Base-by-base conservation (phyloP, 192 early-diverging fungal genomes). In the Coemansia javaensis region DNA sequence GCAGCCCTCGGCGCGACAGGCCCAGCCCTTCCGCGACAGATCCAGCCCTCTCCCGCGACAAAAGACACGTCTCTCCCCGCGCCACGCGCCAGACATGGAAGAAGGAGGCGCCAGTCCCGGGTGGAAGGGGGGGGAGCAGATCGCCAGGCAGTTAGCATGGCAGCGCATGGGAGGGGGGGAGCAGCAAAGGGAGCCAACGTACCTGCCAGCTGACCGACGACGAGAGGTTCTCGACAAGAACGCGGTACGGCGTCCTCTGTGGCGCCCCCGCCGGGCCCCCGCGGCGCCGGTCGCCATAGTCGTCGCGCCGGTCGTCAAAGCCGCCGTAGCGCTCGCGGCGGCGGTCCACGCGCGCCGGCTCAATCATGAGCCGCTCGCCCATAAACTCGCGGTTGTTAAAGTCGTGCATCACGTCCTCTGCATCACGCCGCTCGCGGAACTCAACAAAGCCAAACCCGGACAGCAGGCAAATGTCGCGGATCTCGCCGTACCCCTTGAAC, bases 371-470 rank as follows among this genome's bases (percentile, higher is more conserved):
- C 44, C 90, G 81, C 64, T 93, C 88, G 23, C 89, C 90, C 56
- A 89, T 66, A 45, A 91, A 97, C 24, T 81, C 69, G 33, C 80
- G 83, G 53, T 82, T 88, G 54, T 94, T 81, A 59, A 89, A 79
- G 44, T 88, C 81, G 36, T 90, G 80, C 44, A 97, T 87, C 21
- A 87, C 90, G 77, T 94, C 90, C 38, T 87, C 79, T 38, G 93
- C 93, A 77, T 97, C 94, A 43, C 85, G 77, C 16, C 70, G 66
- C 62, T 91, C 85, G 38, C 82, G 82, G 59, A 90, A 95, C 75
- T 97, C 94, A 28, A 97, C 89, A 79, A 97, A 97, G 21, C 88
- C 91, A 73, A 91, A 97, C 17, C 93, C 91, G 23, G 79, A 77
- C 59, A 88, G 79, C 50, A 90, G 59, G 46, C 85, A 86, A 32